phyloP scores from a whole-genome alignment of 306 rosid species.

The Hippophae gyantsensis region DNA sequence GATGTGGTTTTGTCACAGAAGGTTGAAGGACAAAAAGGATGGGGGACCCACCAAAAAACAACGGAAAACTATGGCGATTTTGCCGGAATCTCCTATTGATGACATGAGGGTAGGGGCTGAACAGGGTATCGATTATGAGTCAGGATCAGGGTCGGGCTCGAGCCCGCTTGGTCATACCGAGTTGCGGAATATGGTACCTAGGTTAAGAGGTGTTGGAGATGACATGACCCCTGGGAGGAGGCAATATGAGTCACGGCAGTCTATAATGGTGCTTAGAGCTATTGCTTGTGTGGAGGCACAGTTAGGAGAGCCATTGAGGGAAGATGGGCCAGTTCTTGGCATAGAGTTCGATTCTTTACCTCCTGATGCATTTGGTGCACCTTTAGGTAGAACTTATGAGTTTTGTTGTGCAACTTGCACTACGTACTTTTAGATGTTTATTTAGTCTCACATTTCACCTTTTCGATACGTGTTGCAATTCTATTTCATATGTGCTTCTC shows the following conservation, averaged over 20 bases:
- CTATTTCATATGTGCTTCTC: too few relatives aligned
- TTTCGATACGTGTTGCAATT: too few relatives aligned
- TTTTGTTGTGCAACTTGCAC: conserved; percentile 2
- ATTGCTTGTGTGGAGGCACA: conserved; percentile 93
- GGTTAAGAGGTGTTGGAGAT: conserved; percentile 28
- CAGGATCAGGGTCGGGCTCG: conserved; percentile 92
- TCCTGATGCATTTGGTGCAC: conserved; percentile 96
- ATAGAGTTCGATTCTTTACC: conserved; percentile 88
- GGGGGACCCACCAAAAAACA: conserved; percentile 42
- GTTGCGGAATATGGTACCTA: conserved; percentile 41
- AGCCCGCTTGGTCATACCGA: conserved; percentile 59
- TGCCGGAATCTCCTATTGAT: conserved; percentile 58
- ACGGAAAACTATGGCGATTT: conserved; percentile 26
- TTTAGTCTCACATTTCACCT: too few relatives aligned
- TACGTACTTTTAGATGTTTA: too few relatives aligned
- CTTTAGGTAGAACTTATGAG: conserved; percentile 46
- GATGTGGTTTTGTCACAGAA: conserved; percentile 99
- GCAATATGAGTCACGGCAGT: conserved; percentile 60
- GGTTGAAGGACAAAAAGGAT: conserved; percentile 93
- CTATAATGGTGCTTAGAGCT: conserved; percentile 68
- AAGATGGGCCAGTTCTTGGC: conserved; percentile 87
- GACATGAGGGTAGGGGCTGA: conserved; percentile 48
- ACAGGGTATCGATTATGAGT: conserved; percentile 66
- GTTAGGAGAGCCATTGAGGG: conserved; percentile 85
- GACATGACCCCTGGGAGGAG: conserved; percentile 37